A percentile compares a stretch with the other conserved stretches of the same genome.
phyloP scores from a whole-genome alignment of 179 eudicot genomes.

The Beta lomatogona region DNA sequence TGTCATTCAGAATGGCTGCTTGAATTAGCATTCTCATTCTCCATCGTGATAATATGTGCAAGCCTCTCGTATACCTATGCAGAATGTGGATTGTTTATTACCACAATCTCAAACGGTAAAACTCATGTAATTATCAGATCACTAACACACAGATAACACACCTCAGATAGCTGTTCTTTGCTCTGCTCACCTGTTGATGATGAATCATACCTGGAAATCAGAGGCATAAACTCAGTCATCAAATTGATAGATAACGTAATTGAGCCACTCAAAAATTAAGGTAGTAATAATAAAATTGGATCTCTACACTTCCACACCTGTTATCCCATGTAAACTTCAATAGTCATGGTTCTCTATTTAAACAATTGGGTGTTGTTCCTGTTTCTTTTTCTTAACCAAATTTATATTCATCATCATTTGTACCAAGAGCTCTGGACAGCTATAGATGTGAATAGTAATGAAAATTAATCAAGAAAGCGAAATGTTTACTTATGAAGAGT shows the following conservation, averaged over 20 bases:
- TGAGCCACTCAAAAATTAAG: too few species aligned
- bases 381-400: too few species aligned
- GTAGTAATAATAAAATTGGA: background rate
- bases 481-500: too few species aligned
- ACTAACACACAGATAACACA: constrained; percentile 49
- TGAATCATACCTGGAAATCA: constrained; percentile 68
- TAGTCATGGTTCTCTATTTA: too few species aligned
- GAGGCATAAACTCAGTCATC: background rate
- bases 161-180: constrained; percentile 63
- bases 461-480: too few species aligned
- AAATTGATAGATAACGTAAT: background rate
- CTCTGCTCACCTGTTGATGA: constrained; percentile 32
- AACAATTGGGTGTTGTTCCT: too few species aligned
- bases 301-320: background rate
- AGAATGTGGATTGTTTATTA: background rate
- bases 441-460: too few species aligned
- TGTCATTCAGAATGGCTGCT: constrained; percentile 27
- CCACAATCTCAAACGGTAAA: background rate
- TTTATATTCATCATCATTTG: too few species aligned
- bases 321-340: too few species aligned
- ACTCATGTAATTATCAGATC: background rate
- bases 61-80: constrained; percentile 76
- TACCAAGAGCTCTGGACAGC: too few species aligned
- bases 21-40: constrained; percentile 68
- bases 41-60: constrained; percentile 75